Evolutionary conservation across 1,139 yeast genomes (phyloP).

Genomic region (Spathaspora sp.): DNA sequence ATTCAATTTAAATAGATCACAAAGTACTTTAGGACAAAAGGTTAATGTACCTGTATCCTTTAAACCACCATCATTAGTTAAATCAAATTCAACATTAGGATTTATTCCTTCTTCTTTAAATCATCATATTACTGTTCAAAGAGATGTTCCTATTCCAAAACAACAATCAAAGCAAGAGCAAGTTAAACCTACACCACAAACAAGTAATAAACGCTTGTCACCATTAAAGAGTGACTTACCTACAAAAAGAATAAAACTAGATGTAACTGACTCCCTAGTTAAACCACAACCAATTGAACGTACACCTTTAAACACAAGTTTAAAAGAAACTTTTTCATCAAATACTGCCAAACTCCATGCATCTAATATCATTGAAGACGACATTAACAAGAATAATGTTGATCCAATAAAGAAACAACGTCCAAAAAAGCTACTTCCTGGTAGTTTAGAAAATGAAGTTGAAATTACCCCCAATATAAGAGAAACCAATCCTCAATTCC

Average conservation of each 20-base stretch:
- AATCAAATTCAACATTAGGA: conserved; percentile 43
- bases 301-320: conserved; percentile 5
- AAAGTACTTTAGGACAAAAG: conserved; percentile 23
- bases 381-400: conserved; percentile 21
- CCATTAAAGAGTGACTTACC: conserved; percentile 7
- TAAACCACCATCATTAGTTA: conserved; percentile 26
- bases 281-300: conserved; percentile 5
- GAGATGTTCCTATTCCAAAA: neutral
- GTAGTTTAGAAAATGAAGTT: conserved; percentile 9
- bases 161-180: neutral
- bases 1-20: conserved; percentile 35
- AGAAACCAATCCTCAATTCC: neutral
- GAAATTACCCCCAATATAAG: conserved; percentile 3
- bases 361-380: conserved; percentile 17
- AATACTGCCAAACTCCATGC: conserved; percentile 25
- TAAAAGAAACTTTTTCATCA: conserved; percentile 19
- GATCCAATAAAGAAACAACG: conserved; percentile 34
- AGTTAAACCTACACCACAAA: conserved; percentile 1
- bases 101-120: conserved; percentile 21
- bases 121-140: conserved; percentile 4
- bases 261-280: conserved; percentile 11
- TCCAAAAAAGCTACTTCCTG: neutral
- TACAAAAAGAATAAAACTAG: conserved; percentile 2
- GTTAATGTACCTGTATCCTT: conserved; percentile 13
- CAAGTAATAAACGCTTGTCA: conserved; percentile 7